Conservation (phyloP, 164 flowering plant genomes). For the Liquidambar formosana region DNA sequence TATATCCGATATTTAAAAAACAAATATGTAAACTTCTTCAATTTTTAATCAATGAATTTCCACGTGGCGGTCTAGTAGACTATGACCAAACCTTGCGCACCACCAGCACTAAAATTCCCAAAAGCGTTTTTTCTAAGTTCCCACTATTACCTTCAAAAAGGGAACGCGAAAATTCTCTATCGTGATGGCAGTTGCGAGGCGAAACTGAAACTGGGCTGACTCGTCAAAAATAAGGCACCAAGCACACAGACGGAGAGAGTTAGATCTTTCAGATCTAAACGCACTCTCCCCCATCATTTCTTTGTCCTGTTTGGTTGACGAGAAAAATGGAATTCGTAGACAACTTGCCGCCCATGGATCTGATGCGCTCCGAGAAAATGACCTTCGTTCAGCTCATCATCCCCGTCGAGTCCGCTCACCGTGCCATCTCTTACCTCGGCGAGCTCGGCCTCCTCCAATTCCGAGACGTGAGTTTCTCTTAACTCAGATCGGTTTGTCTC, state of each 20-base stretch:
- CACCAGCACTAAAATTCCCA: too few species aligned
- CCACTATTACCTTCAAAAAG: too few species aligned
- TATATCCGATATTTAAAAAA: too few species aligned
- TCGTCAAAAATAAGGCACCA: background rate
- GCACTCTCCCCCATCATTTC: background rate
- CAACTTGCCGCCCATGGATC: conserved; percentile 81
- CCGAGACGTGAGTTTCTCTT: conserved; percentile 64
- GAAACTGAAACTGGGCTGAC: conserved; percentile 22
- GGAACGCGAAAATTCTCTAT: background rate
- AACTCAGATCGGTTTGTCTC: background rate
- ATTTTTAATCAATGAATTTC: too few species aligned
- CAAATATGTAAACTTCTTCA: too few species aligned
- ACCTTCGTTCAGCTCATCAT: conserved; percentile 78
- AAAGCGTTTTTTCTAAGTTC: too few species aligned
- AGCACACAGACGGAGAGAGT: background rate
- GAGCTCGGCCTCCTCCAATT: conserved; percentile 90
- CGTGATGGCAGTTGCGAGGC: conserved; percentile 32
- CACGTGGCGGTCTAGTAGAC: too few species aligned
- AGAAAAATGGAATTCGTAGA: conserved; percentile 39
- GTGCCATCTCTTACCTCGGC: conserved; percentile 84
- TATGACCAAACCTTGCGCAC: too few species aligned
- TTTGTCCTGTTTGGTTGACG: conserved; percentile 16
- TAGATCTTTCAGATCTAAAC: conserved; percentile 27
- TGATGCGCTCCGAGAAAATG: conserved; percentile 97
- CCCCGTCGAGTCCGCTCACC: conserved; percentile 90